A percentile compares a stretch with the other conserved stretches of the same genome.
Evolutionary conservation across 2,329 filamentous ascomycete species (phyloP).

Genomic region (Colletotrichum plurivorum): DNA sequence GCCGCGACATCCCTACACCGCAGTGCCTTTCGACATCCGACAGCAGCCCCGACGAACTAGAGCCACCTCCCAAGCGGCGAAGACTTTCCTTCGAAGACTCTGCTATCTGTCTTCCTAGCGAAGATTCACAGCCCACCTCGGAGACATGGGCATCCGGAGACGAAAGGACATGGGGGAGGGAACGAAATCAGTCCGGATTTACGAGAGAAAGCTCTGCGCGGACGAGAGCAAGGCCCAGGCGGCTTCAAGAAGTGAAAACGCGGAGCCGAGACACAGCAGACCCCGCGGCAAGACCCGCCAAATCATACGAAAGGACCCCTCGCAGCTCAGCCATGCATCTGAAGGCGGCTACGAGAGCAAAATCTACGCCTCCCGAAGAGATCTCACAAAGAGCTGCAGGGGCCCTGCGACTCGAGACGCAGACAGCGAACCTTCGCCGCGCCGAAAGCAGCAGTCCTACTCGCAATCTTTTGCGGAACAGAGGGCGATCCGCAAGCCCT

Average conservation of each 20-base stretch:
- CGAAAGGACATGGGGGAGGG: neutral
- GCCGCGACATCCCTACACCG: slow-evolving; percentile 42
- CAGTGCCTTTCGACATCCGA: slow-evolving; percentile 25
- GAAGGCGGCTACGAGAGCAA: slow-evolving; percentile 15
- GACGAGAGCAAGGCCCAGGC: slow-evolving; percentile 16
- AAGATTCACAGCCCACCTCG: slow-evolving; percentile 7
- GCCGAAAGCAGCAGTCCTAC: slow-evolving; percentile 36
- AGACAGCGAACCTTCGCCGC: slow-evolving; percentile 9
- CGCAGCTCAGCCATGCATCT: neutral
- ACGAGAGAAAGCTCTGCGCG: neutral
- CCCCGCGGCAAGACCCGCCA: neutral
- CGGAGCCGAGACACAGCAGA: neutral
- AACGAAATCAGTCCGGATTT: neutral
- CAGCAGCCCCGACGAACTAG: slow-evolving; percentile 37
- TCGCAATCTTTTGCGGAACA: slow-evolving; percentile 41
- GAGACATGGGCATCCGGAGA: neutral
- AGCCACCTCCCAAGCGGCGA: slow-evolving; percentile 51
- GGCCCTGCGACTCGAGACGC: slow-evolving; percentile 4
- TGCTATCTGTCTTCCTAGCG: slow-evolving; percentile 28
- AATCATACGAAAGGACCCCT: neutral
- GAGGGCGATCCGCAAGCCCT: slow-evolving; percentile 29
- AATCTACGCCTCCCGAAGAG: slow-evolving; percentile 23
- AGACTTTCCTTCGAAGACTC: slow-evolving; percentile 47
- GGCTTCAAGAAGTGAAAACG: neutral
- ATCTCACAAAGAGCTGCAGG: neutral